Evolutionary conservation across 2,329 filamentous ascomycete genomes (phyloP).

Genomic region (Neoscytalidium dimidiatum): DNA sequence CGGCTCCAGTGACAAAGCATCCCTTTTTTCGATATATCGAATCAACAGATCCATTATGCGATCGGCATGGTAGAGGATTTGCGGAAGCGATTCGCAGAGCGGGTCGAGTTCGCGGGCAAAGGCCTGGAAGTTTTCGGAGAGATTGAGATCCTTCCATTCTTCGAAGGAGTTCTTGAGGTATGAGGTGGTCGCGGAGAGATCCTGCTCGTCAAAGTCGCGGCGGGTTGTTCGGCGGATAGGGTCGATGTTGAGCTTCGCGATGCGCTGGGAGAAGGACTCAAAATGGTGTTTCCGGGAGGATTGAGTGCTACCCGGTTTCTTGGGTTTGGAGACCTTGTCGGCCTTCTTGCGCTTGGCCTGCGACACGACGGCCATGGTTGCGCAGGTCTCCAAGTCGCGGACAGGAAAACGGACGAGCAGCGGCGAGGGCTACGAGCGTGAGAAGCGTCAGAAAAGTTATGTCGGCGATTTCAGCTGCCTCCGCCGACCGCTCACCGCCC

Average conservation of each 20-base stretch:
- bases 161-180: constrained; percentile 82
- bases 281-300: constrained; percentile 85
- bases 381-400: background rate
- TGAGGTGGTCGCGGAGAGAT: constrained; percentile 75
- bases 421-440: background rate
- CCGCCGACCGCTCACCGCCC: constrained; percentile 8
- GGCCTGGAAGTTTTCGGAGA: constrained; percentile 75
- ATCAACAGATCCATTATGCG: constrained; percentile 78
- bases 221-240: constrained; percentile 87
- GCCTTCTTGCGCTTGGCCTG: constrained; percentile 37
- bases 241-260: constrained; percentile 90
- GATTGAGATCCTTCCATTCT: constrained; percentile 89
- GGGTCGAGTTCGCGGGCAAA: constrained; percentile 76
- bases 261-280: constrained; percentile 87
- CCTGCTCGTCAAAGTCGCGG: constrained; percentile 78
- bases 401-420: background rate
- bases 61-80: constrained; percentile 88
- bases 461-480: constrained; percentile 14
- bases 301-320: constrained; percentile 68
- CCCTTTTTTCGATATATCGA: constrained; percentile 73
- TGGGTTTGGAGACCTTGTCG: constrained; percentile 65
- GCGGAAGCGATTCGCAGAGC: constrained; percentile 84
- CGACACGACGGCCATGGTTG: constrained; percentile 47
- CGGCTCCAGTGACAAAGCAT: constrained; percentile 80
- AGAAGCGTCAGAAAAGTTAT: constrained; percentile 16